Percentiles rank a stretch among this genome's conserved stretches.
phyloP scores from a whole-genome alignment of 305 asterid genomes.

The Caryopteris hybrid region DNA sequence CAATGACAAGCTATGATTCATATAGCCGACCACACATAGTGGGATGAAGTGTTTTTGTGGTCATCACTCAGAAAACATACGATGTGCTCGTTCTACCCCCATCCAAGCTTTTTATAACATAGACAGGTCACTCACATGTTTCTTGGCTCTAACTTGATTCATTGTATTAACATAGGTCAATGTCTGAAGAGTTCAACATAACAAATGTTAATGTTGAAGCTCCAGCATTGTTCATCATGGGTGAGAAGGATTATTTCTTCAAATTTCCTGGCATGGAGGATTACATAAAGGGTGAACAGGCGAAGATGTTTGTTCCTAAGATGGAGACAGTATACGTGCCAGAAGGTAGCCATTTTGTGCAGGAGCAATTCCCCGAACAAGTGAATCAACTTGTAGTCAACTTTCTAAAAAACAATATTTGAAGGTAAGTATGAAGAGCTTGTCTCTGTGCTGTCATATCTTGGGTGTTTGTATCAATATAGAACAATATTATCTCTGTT shows the following conservation, averaged over 20 bases:
- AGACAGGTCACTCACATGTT: not conserved
- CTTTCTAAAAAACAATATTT: conserved; percentile 38
- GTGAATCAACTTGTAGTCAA: conserved; percentile 43
- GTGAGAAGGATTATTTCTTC: conserved; percentile 51
- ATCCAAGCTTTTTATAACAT: not conserved
- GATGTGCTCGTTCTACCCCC: not conserved
- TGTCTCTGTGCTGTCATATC: not conserved
- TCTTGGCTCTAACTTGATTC: not conserved
- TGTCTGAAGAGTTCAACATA: conserved; percentile 22
- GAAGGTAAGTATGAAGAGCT: not conserved
- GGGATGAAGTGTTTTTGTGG: no score
- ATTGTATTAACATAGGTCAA: conserved; percentile 20
- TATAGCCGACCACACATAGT: not conserved
- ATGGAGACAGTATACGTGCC: conserved; percentile 49
- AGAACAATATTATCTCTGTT: not conserved
- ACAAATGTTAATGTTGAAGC: conserved; percentile 31
- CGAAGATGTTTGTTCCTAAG: conserved; percentile 45
- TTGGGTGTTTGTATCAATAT: not conserved
- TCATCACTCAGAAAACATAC: not conserved
- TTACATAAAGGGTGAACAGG: conserved; percentile 36
- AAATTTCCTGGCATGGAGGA: conserved; percentile 58
- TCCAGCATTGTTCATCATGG: conserved; percentile 56
- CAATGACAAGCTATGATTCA: no score
- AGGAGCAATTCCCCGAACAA: conserved; percentile 65
- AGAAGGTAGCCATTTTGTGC: conserved; percentile 75